phyloP scores from a whole-genome alignment of 257 asterid genomes.

The Gentiana straminea region DNA sequence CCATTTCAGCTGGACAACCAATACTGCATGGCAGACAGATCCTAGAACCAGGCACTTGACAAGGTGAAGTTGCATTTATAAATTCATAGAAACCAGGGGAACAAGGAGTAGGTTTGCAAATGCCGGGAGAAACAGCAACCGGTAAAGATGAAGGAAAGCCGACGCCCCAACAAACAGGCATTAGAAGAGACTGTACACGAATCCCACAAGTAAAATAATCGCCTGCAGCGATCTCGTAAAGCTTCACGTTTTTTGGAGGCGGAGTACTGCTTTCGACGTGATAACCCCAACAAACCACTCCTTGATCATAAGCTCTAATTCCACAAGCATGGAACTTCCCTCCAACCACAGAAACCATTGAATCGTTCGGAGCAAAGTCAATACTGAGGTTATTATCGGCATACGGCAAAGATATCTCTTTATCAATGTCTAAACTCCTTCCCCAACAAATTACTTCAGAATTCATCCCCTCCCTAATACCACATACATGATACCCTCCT shows the following conservation, averaged over 20 bases:
- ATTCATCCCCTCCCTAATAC: constrained; percentile 51
- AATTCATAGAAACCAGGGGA: constrained; percentile 43
- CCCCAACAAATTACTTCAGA: constrained; percentile 73
- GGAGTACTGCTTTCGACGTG: constrained; percentile 56
- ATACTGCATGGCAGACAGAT: constrained; percentile 66
- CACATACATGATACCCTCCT: constrained; percentile 94
- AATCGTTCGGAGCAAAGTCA: constrained; percentile 42
- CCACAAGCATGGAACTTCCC: constrained; percentile 86
- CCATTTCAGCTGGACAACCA: constrained; percentile 70
- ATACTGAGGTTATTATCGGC: constrained; percentile 35
- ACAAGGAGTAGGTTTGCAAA: constrained; percentile 49
- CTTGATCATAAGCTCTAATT: constrained; percentile 51
- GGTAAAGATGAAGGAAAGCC: constrained; percentile 65
- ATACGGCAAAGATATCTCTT: constrained; percentile 26
- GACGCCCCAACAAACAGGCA: constrained; percentile 83
- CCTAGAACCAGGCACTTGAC: constrained; percentile 44
- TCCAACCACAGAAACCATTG: constrained; percentile 66
- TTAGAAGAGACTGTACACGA: constrained; percentile 44
- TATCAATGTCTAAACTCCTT: constrained; percentile 49
- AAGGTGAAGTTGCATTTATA: constrained; percentile 40
- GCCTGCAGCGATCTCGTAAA: constrained; percentile 77
- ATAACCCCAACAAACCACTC: constrained; percentile 82
- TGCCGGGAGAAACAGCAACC: constrained; percentile 59
- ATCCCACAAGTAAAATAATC: constrained; percentile 88
- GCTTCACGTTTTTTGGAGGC: constrained; percentile 56